phyloP scores from a whole-genome alignment of 768 basidiomycete species.

The Krasilnikovozyma curviuscula region DNA sequence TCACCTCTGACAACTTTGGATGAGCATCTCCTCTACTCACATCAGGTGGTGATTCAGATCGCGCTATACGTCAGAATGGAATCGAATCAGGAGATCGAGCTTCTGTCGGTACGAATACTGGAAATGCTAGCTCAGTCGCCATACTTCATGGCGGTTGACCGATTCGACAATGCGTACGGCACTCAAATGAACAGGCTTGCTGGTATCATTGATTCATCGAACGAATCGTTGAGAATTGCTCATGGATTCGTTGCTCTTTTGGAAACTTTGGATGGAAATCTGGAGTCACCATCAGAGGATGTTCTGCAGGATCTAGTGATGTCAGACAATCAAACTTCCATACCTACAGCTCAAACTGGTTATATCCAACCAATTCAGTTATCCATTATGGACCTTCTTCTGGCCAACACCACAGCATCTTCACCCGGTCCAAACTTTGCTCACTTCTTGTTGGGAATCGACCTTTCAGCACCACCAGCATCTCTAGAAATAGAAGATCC shows the following conservation, averaged over 20 bases:
- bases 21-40: conserved; percentile 17
- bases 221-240: conserved; percentile 67
- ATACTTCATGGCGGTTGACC: conserved; percentile 32
- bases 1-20: conserved; percentile 19
- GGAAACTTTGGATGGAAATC: conserved; percentile 35
- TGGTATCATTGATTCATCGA: conserved; percentile 56
- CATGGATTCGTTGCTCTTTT: conserved; percentile 55
- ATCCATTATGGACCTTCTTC: conserved; percentile 60
- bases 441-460: conserved; percentile 65
- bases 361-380: conserved; percentile 47
- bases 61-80: conserved; percentile 56
- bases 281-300: conserved; percentile 39
- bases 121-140: conserved; percentile 44
- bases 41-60: conserved; percentile 44
- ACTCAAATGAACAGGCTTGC: conserved; percentile 44
- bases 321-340: conserved; percentile 10
- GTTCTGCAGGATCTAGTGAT: conserved; percentile 9
- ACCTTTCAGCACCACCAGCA: conserved; percentile 32
- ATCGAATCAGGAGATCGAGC: conserved; percentile 45
- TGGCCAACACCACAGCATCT: conserved; percentile 47
- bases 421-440: conserved; percentile 60
- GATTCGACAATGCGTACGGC: conserved; percentile 25
- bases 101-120: conserved; percentile 63
- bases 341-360: neutral
- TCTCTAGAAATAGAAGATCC: conserved; percentile 38